Base-by-base conservation (phyloP, 257 asterid genomes). In the Anisodus acutangulus region DNA sequence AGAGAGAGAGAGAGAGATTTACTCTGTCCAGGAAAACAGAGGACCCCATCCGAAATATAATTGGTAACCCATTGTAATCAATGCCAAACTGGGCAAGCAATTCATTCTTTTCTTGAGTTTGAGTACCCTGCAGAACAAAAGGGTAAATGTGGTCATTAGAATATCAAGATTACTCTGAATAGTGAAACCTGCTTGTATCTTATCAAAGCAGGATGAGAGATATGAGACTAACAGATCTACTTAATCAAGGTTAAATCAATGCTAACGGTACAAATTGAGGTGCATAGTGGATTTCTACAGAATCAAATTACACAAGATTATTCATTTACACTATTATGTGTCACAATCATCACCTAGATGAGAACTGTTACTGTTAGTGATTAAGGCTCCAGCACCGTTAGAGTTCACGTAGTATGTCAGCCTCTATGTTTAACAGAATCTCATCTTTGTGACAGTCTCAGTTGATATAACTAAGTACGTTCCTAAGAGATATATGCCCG, bases 21-120 rank as follows among this genome's bases (percentile, higher is more conserved):
- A 90, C 97, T 93, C 83, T 90, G 62, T 90, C 91, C 94, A 94
- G 90, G 88, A 90, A 95, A 83, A 93, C 89, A 58, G 97, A 92
- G 63, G 99, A 93, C 39, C 99, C 99, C 31, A 80, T 92, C 54
- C 96, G 93, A 87, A 94, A 94, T 87, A 94, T 93, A 78, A 86
- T 83, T 41, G 92, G 91, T 49, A 93, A 86, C n/a, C 83, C 82
- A 91, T 79, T 86, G 85, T 95, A 95, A 85, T 93, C 83, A 83
- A 87, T 82, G 72, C 90, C 94, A 84, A 92, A 91, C 60, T 81
- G 74, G 64, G 55, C 89, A 15, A 95, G 91, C 85, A 92, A 88
- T 85, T 89, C 91, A 87, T 90, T 93, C 88, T 94, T 95, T 87
- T 94, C 97, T 87, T 79, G 94, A 82, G 95, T 82, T 91, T 88